phyloP scores from a whole-genome alignment of 345 rosid genomes.

The Corchorus capsularis region DNA sequence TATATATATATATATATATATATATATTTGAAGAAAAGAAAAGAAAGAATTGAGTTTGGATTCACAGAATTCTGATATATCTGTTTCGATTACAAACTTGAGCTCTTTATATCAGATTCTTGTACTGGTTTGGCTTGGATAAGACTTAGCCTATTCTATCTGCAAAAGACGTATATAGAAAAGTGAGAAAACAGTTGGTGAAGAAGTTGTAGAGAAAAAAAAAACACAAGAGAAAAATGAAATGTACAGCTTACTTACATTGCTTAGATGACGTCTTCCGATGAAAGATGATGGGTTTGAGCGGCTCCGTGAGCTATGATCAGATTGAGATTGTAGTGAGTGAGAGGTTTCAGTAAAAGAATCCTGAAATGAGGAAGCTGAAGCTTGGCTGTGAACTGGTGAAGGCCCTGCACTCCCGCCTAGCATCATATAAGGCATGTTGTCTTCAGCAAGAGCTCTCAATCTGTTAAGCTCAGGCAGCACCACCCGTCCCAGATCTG shows the following conservation, averaged over 20 bases:
- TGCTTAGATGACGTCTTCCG: constrained; percentile 26
- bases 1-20: too few relatives aligned
- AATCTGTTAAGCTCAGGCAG: constrained; percentile 75
- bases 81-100: neutral
- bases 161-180: neutral
- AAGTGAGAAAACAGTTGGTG: neutral
- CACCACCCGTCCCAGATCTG: constrained; percentile 62
- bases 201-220: neutral
- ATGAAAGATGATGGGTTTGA: constrained; percentile 35
- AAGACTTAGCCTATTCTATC: neutral
- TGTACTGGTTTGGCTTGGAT: neutral
- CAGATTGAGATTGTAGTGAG: constrained; percentile 31
- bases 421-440: constrained; percentile 32
- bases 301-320: constrained; percentile 36
- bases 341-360: constrained; percentile 36
- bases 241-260: neutral
- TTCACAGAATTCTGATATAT: neutral
- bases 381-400: constrained; percentile 29
- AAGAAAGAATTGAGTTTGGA: too few relatives aligned
- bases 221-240: neutral
- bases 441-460: constrained; percentile 61
- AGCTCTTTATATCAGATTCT: neutral
- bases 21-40: too few relatives aligned
- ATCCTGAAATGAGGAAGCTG: constrained; percentile 47
- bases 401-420: constrained; percentile 32